Base-by-base conservation (phyloP, 768 basidiomycete species). In the Tulasnella sp. region DNA sequence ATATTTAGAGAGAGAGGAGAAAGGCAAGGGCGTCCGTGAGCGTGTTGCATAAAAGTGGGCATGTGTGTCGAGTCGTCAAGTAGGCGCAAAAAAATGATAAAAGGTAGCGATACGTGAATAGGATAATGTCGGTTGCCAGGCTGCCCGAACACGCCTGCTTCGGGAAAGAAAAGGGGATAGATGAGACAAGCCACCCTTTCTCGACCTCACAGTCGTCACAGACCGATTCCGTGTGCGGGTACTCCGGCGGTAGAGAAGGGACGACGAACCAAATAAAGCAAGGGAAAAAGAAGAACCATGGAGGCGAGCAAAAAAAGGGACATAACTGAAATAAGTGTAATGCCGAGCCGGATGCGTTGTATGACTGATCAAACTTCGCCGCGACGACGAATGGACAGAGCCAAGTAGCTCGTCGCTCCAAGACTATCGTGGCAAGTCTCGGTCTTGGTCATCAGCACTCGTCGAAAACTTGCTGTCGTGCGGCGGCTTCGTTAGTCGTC, bases 401-500 rank as follows among this genome's bases (percentile, higher is more conserved):
- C 40, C 28, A 42, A 28, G 75, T 46, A 28, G 42, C 72, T 73
- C 28, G 41, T 40, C 74, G 31, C 31, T 75, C 41, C 34, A 34
- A 31, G 74, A 48, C 40, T 75, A 42, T 41, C 74, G 31, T 14
- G 40, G 74, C 40, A 75, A 40, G 40, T 40, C 34, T 2, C 14
- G 18, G 64, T 69, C 64, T 69, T 69, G 64, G 20, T 69, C 64
- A 37, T 69, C 64, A 31, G 64, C 64, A 69, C 64, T 69, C 12
- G 64, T 37, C 64, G 64, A 69, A 14, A 75, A 42, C 74, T 75
- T 75, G 74, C 41, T 42, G 7, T 78, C 77, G 37, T 78, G 77
- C 20, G 54, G 60, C 58, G 31, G 54, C 24, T 78, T 78, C 48
- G 24, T 54, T 24, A 64, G 37, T 42, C 60, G 50, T 58, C 77